Conservation (phyloP, 208 protist genomes). For the Wallacemonas sp. region DNA sequence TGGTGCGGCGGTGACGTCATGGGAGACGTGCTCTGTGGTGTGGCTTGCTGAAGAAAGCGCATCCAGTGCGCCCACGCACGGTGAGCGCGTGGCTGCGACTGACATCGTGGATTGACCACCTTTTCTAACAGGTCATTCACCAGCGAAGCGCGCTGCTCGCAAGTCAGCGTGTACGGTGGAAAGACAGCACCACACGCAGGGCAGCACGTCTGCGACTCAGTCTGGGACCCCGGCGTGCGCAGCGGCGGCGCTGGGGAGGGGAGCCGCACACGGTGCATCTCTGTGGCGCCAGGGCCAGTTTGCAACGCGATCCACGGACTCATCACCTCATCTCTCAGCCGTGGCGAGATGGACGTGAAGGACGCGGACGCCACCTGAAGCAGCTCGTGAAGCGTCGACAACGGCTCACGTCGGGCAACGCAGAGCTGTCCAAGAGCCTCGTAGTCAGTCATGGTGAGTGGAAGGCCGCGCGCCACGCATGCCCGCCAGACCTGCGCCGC, state of each 20-base stretch:
- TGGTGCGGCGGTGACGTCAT: background rate
- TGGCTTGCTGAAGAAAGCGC: conserved; percentile 37
- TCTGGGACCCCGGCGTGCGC: background rate
- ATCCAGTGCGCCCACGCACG: conserved; percentile 56
- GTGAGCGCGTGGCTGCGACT: conserved; percentile 23
- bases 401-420: conserved; percentile 39
- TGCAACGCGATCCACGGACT: conserved; percentile 36
- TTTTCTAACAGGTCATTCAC: conserved; percentile 38
- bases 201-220: conserved; percentile 10
- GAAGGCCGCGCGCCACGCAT: conserved; percentile 41
- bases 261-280: conserved; percentile 17
- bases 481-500: conserved; percentile 50
- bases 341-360: conserved; percentile 29
- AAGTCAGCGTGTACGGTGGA: conserved; percentile 55
- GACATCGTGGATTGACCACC: conserved; percentile 35
- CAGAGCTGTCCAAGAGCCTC: conserved; percentile 48
- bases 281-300: background rate
- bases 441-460: conserved; percentile 51
- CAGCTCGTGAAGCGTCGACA: conserved; percentile 45
- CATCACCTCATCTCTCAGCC: conserved; percentile 45
- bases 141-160: conserved; percentile 36
- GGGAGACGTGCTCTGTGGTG: background rate
- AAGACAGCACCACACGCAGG: conserved; percentile 18
- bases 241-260: conserved; percentile 1
- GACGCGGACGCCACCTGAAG: conserved; percentile 63